Evolutionary conservation across 169 alveolate genomes (phyloP), one percentile per base, ranked within the genome.

Genomic region (Eimeria praecox): DNA sequence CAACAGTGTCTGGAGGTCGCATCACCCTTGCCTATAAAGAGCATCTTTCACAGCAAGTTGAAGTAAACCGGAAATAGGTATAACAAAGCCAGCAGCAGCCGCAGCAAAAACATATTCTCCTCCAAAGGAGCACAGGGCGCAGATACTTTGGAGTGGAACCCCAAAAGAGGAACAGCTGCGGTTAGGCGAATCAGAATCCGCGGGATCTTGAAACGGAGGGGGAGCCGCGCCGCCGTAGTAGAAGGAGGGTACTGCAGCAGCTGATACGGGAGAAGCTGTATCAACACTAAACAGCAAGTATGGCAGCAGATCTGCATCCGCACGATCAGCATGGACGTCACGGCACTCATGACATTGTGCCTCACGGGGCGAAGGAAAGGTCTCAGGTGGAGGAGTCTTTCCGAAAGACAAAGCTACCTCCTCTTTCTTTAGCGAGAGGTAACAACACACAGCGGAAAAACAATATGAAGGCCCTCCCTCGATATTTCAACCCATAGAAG

Each of bases 241-340:
- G 59, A 33, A 22, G 86, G 56, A 30, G 46, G 30, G 56, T 10
- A 5, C 59, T 40, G 92, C 69, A n/a, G 77, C 92, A 85, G 8
- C 92, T 9, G 89, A 42, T n/a, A 14, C 69, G 4, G 91, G 78
- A 56, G 54, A 54, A 83, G 59, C 56, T n/a, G 78, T 27, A 56
- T 62, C 78, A 18, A 77, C 38, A 54, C 52, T n/a, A 12, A 56
- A 24, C 71, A 46, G 69, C 89, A 77, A 40, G 22, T 12, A 85
- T 85, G 92, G 22, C 73, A 30, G 77, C 77, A n/a, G 92, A 92
- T 71, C 94, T 69, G 66, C 96, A 95, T 38, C 96, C 96, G 14
- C 95, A 95, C 77, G 96, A 95, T 64, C 96, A 95, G 69, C 96
- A 95, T 42, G 95, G 93, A 24, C 95, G 96, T 1, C 96, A 95